These are phyloP conservation scores for Barbarea vulgaris DNA, from an alignment of 345 rosid genomes.

Conservation along the genomic window DNA sequence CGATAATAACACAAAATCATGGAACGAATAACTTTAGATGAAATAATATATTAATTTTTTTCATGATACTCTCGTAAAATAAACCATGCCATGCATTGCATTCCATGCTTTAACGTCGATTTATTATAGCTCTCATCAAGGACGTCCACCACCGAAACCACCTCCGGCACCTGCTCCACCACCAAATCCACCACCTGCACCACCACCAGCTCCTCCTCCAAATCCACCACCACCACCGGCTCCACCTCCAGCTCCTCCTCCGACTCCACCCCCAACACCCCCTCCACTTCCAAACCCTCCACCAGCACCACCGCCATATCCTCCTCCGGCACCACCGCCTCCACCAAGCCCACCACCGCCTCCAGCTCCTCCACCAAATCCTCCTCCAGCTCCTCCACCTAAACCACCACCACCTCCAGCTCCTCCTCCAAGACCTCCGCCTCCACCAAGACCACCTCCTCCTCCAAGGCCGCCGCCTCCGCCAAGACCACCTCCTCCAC, in stretches of 20 bases:
- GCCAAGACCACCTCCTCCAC: slow-evolving; percentile 37
- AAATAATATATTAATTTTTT: slow-evolving; percentile 9
- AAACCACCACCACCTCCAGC: slow-evolving; percentile 49
- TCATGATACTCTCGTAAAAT: slow-evolving; percentile 2
- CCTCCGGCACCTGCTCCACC: slow-evolving; percentile 38
- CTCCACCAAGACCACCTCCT: slow-evolving; percentile 47
- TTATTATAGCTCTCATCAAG: slow-evolving; percentile 17
- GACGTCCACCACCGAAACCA: slow-evolving; percentile 43
- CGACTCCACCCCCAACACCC: slow-evolving; percentile 50
- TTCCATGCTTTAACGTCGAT: slow-evolving; percentile 30
- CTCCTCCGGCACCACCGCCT: slow-evolving; percentile 45
- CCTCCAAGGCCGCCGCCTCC: slow-evolving; percentile 45
- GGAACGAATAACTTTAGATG: slow-evolving; percentile 20
- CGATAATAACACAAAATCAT: slow-evolving; percentile 34
- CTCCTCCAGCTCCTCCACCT: slow-evolving; percentile 51
- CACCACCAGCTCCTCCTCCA: slow-evolving; percentile 47
- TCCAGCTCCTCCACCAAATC: slow-evolving; percentile 45
- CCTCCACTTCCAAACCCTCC: slow-evolving; percentile 47
- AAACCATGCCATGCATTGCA: slow-evolving; percentile 5
- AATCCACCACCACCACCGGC: slow-evolving; percentile 35
- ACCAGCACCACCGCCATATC: slow-evolving; percentile 43
- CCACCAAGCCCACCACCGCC: slow-evolving; percentile 49
- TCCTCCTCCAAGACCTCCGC: slow-evolving; percentile 48
- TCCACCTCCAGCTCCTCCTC: slow-evolving; percentile 48
- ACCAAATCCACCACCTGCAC: slow-evolving; percentile 47